phyloP scores from a whole-genome alignment of 1,284 basidiomycete species.

The Marasmius sp. region DNA sequence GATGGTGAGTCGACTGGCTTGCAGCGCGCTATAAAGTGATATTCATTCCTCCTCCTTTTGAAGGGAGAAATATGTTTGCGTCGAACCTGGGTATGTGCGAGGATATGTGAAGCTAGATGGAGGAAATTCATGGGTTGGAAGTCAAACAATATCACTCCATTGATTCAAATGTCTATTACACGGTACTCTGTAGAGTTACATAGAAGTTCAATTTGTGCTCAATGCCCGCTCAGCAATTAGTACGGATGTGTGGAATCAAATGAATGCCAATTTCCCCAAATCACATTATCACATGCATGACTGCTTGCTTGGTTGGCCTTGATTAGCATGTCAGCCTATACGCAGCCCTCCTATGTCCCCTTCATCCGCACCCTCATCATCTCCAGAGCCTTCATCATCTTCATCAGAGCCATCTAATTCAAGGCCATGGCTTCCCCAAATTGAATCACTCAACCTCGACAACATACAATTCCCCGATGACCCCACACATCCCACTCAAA shows the following conservation, averaged over 20 bases:
- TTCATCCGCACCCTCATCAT: too few relatives aligned
- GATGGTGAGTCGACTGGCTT: constrained; percentile 60
- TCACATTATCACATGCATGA: too few relatives aligned
- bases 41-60: constrained; percentile 7
- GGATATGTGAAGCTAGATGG: constrained; percentile 62
- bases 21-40: constrained; percentile 1
- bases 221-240: too few relatives aligned
- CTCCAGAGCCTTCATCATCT: too few relatives aligned
- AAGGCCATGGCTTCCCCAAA: neutral
- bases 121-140: constrained; percentile 72
- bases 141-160: constrained; percentile 56
- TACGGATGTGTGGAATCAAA: too few relatives aligned
- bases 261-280: too few relatives aligned
- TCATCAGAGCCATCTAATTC: neutral
- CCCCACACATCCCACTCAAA: constrained; percentile 53
- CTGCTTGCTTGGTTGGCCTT: too few relatives aligned
- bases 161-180: neutral
- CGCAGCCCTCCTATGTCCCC: too few relatives aligned
- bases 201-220: too few relatives aligned
- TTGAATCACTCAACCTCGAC: constrained; percentile 2
- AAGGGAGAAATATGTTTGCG: constrained; percentile 81
- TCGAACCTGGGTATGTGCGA: constrained; percentile 82
- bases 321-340: too few relatives aligned
- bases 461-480: constrained; percentile 28
- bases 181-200: too few relatives aligned